These are phyloP conservation scores for Poterioochromonas sp. DNA, from an alignment of 352 stramenopile species.

Conservation along the genomic window DNA sequence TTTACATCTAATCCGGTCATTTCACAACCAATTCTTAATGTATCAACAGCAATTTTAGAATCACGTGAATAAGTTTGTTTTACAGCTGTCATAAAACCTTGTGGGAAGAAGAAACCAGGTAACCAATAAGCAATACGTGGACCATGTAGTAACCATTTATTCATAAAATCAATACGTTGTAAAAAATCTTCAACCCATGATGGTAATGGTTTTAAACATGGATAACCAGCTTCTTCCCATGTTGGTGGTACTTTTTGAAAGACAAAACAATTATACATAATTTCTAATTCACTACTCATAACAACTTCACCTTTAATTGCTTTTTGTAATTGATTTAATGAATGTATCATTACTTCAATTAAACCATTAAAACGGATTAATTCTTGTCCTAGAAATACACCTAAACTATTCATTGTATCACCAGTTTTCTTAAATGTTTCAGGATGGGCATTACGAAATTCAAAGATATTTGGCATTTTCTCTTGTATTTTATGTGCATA, in stretches of 20 bases:
- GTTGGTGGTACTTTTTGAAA: conserved; percentile 71
- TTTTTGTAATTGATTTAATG: conserved; percentile 69
- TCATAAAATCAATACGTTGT: conserved; percentile 64
- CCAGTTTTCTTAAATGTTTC: conserved; percentile 66
- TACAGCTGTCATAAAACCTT: conserved; percentile 86
- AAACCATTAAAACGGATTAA: conserved; percentile 77
- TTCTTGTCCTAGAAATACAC: conserved; percentile 78
- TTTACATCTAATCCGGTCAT: conserved; percentile 62
- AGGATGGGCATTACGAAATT: conserved; percentile 57
- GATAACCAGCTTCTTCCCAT: conserved; percentile 77
- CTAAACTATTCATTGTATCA: conserved; percentile 79
- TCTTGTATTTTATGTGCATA: conserved; percentile 66
- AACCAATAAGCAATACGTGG: conserved; percentile 74
- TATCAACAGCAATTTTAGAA: conserved; percentile 79
- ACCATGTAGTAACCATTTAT: conserved; percentile 66
- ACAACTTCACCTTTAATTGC: conserved; percentile 77
- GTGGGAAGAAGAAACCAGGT: conserved; percentile 87
- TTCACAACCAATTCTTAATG: conserved; percentile 67
- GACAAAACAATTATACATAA: conserved; percentile 80
- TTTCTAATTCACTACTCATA: conserved; percentile 73
- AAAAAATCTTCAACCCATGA: conserved; percentile 86
- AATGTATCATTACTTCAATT: conserved; percentile 67
- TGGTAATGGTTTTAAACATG: conserved; percentile 75
- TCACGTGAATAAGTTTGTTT: conserved; percentile 81
- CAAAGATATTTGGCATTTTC: conserved; percentile 60